Percentiles rank a stretch among this genome's conserved stretches.
Evolutionary conservation across 495 filamentous ascomycete genomes (phyloP).

Genomic region (Articulospora tetracladia): DNA sequence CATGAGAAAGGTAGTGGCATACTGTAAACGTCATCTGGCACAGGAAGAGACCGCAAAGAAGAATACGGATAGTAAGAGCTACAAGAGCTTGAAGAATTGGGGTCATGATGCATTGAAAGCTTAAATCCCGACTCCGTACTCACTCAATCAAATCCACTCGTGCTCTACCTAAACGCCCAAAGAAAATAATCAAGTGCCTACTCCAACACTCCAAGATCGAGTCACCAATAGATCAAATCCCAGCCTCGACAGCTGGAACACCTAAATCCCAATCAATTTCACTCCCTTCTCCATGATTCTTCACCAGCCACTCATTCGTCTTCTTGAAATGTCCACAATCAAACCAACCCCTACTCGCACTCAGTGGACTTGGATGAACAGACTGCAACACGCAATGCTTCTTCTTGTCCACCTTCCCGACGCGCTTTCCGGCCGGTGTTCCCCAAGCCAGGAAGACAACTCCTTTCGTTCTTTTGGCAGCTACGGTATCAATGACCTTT

Average conservation of each 20-base stretch:
- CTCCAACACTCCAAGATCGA: neutral
- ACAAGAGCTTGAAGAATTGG: conserved; percentile 65
- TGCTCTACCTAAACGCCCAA: neutral
- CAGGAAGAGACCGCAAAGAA: conserved; percentile 62
- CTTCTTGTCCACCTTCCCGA: conserved; percentile 61
- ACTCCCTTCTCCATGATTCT: conserved; percentile 71
- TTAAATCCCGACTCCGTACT: neutral
- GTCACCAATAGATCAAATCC: neutral
- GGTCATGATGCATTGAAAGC: conserved; percentile 50
- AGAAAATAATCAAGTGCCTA: neutral
- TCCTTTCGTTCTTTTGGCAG: conserved; percentile 64
- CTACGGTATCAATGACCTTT: conserved; percentile 81
- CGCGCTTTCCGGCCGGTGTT: conserved; percentile 68
- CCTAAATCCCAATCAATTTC: conserved; percentile 82
- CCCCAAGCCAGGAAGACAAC: conserved; percentile 98
- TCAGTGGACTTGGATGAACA: conserved; percentile 88
- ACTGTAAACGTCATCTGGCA: conserved; percentile 62
- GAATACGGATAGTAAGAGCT: conserved; percentile 50
- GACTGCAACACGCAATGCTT: conserved; percentile 77
- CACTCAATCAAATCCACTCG: neutral
- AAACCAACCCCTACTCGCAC: conserved; percentile 77
- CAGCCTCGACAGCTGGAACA: conserved; percentile 7
- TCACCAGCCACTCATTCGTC: conserved; percentile 83
- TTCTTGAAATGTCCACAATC: conserved; percentile 82
- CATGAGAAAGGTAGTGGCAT: conserved; percentile 62